These are phyloP conservation scores for Vitis rotundifolia DNA, from an alignment of 164 flowering plant species.

Conservation along the genomic window DNA sequence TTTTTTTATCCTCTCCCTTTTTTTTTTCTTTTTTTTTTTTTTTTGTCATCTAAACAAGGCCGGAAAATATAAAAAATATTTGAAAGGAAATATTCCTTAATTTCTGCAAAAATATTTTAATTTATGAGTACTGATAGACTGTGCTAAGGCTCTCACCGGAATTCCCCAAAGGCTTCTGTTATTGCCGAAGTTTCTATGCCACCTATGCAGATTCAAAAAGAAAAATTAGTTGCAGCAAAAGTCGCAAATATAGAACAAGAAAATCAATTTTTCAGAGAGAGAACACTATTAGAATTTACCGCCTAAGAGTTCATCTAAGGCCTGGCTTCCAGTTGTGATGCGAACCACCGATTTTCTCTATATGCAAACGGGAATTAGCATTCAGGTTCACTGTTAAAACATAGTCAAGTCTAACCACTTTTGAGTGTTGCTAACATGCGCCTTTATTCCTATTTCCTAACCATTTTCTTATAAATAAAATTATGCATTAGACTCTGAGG, in stretches of 20 bases:
- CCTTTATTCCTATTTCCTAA: not conserved
- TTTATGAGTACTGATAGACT: too few relatives aligned
- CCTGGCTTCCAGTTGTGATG: constrained; percentile 96
- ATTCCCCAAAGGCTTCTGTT: constrained; percentile 98
- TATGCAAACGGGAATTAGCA: constrained; percentile 5
- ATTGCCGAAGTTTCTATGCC: constrained; percentile 88
- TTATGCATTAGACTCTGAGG: too few relatives aligned
- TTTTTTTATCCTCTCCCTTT: too few relatives aligned
- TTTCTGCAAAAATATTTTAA: too few relatives aligned
- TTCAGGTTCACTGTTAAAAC: not conserved
- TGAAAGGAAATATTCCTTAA: too few relatives aligned
- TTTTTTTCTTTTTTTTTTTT: too few relatives aligned
- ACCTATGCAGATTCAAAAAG: constrained; percentile 43
- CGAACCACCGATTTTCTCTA: constrained; percentile 81
- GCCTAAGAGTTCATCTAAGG: constrained; percentile 93
- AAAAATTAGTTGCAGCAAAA: not conserved
- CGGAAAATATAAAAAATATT: not conserved
- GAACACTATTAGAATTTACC: constrained; percentile 42
- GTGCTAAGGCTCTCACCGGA: constrained; percentile 49
- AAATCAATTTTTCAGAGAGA: not conserved
- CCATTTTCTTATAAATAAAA: not conserved
- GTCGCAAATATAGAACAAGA: not conserved
- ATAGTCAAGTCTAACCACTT: not conserved
- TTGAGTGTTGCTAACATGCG: not conserved
- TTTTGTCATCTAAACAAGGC: too few relatives aligned